phyloP scores from a whole-genome alignment of 441 rosid species.

The Bruguiera hainesii region DNA sequence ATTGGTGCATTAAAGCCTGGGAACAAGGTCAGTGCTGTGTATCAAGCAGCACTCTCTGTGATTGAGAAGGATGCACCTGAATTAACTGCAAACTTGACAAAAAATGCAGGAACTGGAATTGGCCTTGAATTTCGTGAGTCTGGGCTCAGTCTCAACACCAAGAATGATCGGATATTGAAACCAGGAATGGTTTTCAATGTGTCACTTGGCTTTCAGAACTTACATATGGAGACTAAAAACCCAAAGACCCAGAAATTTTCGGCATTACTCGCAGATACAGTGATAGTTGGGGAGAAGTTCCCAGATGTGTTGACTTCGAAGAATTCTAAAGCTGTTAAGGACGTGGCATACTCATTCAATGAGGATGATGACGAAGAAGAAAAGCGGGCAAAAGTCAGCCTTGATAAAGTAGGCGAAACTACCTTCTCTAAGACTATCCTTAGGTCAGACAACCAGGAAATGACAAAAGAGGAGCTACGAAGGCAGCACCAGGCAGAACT shows the following conservation, averaged over 20 bases:
- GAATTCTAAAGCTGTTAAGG: constrained; percentile 71
- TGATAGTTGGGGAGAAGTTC: constrained; percentile 52
- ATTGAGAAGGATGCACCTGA: constrained; percentile 73
- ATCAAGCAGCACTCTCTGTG: constrained; percentile 61
- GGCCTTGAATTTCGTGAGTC: constrained; percentile 89
- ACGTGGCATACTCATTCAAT: constrained; percentile 76
- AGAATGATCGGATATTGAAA: constrained; percentile 64
- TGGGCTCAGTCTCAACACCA: constrained; percentile 65
- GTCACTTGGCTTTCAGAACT: constrained; percentile 77
- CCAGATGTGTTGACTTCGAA: constrained; percentile 55
- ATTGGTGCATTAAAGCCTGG: constrained; percentile 60
- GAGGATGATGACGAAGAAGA: constrained; percentile 80
- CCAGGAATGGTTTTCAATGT: constrained; percentile 74
- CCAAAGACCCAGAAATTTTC: constrained; percentile 58
- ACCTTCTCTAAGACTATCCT: constrained; percentile 62
- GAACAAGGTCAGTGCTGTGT: constrained; percentile 47
- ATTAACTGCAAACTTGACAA: constrained; percentile 56
- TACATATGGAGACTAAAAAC: constrained; percentile 47
- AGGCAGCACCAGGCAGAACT: constrained; percentile 94
- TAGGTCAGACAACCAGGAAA: constrained; percentile 74
- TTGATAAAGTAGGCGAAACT: constrained; percentile 35
- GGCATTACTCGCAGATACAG: constrained; percentile 72
- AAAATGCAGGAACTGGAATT: constrained; percentile 81
- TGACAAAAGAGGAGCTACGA: constrained; percentile 78
- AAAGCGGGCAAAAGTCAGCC: constrained; percentile 33